Base-by-base conservation (phyloP, 2,329 filamentous ascomycete species). In the Scortechinia acanthostroma region DNA sequence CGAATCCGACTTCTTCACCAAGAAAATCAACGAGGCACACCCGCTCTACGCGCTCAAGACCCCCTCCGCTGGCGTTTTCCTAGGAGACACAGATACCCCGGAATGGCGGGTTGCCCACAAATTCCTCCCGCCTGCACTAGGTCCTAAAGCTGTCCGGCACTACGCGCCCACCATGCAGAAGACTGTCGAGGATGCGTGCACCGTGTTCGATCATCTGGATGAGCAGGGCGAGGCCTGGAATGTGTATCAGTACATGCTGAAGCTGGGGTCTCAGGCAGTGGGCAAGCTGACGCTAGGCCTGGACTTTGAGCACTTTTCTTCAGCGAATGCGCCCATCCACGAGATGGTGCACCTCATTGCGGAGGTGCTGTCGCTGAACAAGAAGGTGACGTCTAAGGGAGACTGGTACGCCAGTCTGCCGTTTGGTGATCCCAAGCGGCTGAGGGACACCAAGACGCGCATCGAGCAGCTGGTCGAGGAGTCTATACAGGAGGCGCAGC, bases 151-250 rank as follows among this genome's bases (percentile, higher is more conserved):
- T 0, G 76, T 83, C 3, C 64, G 73, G 1, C 78, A 82, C 51
- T 82, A 83, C 48, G 69, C 74, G 0, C 76, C 77, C 0, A 69
- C 66, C 0, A 82, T 83, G 75, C 75, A 80, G 49, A 56, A 64
- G 42, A 72, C 70, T 0, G 65, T 76, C 2, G 69, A 77, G 50
- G 61, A 70, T 16, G 57, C 73, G 0, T 80, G 73, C 53, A 62
- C 60, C 4, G 67, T 73, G 2, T 72, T 74, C 22, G 70, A 74
- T 47, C 62, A 68, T 43, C 61, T 83, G 0, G 76, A 78, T 49
- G 56, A 68, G 22, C 56, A 52, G 6, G 60, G 52, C 1, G 58
- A 68, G 45, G 62, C 68, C 0, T 70, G 60, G 59, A 71, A 71
- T 48, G 66, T 66, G 3, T 72, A 71, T 44, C 61, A 64, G 42